A percentile compares a stretch with the other conserved stretches of the same genome.
Evolutionary conservation across 495 filamentous ascomycete genomes (phyloP).

Genomic region (Recurvomyces mirabilis): DNA sequence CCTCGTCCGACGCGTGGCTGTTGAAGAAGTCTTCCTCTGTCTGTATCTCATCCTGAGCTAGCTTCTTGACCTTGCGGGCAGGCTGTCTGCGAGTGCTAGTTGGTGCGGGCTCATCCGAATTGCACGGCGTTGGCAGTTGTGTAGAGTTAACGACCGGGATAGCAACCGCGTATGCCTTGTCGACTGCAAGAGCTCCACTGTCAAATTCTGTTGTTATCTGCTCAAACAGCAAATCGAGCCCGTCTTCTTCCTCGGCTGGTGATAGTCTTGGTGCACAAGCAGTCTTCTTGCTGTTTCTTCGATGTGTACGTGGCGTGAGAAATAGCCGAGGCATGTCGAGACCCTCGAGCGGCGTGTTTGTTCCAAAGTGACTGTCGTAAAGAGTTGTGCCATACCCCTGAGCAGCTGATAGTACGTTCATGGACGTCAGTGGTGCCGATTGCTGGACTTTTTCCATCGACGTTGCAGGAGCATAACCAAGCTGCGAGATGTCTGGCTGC

Average conservation of each 20-base stretch:
- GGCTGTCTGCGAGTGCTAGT: not conserved
- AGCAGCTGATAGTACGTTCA: not conserved
- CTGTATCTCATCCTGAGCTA: not conserved
- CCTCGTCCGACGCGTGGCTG: slow-evolving; percentile 12
- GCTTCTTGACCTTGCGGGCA: not conserved
- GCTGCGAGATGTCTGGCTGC: no score
- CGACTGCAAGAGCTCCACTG: no score
- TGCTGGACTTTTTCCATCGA: not conserved
- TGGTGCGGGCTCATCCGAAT: not conserved
- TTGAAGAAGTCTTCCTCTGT: slow-evolving; percentile 4
- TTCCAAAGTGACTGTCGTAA: not conserved
- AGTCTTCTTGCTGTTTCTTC: no score
- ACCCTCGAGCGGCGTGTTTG: not conserved
- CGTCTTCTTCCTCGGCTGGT: not conserved
- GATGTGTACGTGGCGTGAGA: not conserved
- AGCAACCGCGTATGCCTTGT: no score
- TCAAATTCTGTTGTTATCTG: not conserved
- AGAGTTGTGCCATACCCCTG: not conserved
- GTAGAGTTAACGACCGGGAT: no score
- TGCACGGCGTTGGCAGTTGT: not conserved
- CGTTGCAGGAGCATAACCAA: slow-evolving; percentile 1
- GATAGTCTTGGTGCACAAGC: no score
- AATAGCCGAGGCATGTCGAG: not conserved
- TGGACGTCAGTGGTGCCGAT: not conserved
- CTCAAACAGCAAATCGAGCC: not conserved